A percentile compares a stretch with the other conserved stretches of the same genome.
Evolutionary conservation across 768 basidiomycete genomes (phyloP).

Genomic region (Panaeolus cyanescens): DNA sequence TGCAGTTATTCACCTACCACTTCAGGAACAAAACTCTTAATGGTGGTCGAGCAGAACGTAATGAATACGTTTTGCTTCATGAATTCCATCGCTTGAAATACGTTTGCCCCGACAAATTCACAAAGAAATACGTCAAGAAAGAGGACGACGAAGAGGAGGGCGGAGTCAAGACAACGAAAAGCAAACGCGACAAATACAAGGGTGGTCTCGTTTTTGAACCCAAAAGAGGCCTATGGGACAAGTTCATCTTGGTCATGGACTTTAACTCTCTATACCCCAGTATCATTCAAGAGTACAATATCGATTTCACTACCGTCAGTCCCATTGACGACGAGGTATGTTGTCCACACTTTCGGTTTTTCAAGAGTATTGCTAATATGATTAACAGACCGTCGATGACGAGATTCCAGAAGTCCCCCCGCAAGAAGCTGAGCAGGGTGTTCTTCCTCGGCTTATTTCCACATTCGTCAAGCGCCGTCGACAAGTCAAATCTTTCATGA

Average conservation of each 20-base stretch:
- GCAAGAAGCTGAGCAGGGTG: conserved; percentile 72
- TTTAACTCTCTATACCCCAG: conserved; percentile 99
- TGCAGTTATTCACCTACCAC: not conserved
- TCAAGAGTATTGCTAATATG: not conserved
- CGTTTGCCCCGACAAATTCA: conserved; percentile 93
- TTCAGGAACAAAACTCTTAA: conserved; percentile 95
- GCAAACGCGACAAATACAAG: conserved; percentile 93
- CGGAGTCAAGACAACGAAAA: conserved; percentile 51
- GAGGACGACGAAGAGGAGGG: conserved; percentile 56
- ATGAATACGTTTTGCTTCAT: conserved; percentile 97
- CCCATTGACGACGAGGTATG: conserved; percentile 57
- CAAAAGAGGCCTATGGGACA: conserved; percentile 95
- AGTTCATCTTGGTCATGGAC: conserved; percentile 97
- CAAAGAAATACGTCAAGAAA: conserved; percentile 71
- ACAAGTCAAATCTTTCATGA: conserved; percentile 94
- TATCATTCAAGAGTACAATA: conserved; percentile 99
- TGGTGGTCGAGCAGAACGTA: conserved; percentile 97
- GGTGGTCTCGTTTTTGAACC: conserved; percentile 98
- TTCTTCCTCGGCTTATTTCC: conserved; percentile 97
- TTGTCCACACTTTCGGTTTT: conserved; percentile 2
- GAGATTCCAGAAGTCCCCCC: conserved; percentile 88
- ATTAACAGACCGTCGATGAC: conserved; percentile 60
- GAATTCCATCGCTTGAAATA: conserved; percentile 97
- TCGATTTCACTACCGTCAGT: conserved; percentile 97
- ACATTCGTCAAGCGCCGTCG: conserved; percentile 88